Base-by-base conservation (phyloP, 106 monocot species). In the Phalaenopsis aphrodite region DNA sequence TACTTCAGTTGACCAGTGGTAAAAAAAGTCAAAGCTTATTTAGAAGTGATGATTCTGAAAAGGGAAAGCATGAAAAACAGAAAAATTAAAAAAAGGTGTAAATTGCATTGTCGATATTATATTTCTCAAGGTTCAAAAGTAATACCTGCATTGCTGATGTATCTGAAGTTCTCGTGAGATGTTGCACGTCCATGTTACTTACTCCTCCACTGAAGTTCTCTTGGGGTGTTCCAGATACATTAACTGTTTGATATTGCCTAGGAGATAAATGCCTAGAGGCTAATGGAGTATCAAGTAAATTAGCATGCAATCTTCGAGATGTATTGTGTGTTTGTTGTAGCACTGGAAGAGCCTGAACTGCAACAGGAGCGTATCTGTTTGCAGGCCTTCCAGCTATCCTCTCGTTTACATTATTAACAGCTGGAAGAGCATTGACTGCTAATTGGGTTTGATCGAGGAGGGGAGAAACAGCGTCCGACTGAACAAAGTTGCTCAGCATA, bases 311-410 rank as follows among this genome's bases (percentile, higher is more conserved):
- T 49, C 76, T 47, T 52, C 42, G 77, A 56, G 77, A 75, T 65
- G 81, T 75, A 81, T 8, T 68, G 7, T 75, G 39, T 42, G 82
- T 56, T 55, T 87, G 87, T 41, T 58, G 8, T 16, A 57, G 89
- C 55, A 82, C 86, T 66, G 86, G 82, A 87, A 89, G 89, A 68
- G 87, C 89, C 77, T 87, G 89, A 66, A 89, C 84, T 55, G 86
- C 89, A 42, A 78, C 73, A 4, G 89, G 85, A 64, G 5, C 47
- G 81, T 75, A 77, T 42, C 75, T 77, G 84, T 14, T 79, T 81
- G 41, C 84, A 41, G 76, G 11, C 46, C 76, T 47, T 52, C 74
- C 74, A 1, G 42, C 30, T 5, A 66, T 46, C 42, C 86, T 82
- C 45, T 77, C 79, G 78, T 23, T 52, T 78, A 45, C 55, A 56